Percentiles rank a stretch among this genome's conserved stretches.
These are phyloP conservation scores for Spathaspora hagerdaliae DNA, from an alignment of 805 yeast genomes.

Conservation along the genomic window DNA sequence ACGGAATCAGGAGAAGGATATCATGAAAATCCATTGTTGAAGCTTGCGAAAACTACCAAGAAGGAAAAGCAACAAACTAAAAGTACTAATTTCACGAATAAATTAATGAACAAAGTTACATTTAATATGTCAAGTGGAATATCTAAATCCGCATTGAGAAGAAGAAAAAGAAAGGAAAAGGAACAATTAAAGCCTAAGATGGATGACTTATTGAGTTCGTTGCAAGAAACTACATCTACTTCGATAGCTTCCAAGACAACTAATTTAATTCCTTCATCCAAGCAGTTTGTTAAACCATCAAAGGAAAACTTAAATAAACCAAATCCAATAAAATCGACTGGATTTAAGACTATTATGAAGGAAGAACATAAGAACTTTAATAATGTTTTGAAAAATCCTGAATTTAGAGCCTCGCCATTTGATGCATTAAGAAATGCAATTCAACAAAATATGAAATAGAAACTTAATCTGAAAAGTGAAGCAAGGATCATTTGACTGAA, in stretches of 20 bases:
- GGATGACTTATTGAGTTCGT: conserved; percentile 56
- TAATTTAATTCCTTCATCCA: conserved; percentile 11
- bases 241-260: conserved; percentile 5
- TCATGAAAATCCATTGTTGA: conserved; percentile 48
- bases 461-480: not conserved
- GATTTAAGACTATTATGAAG: conserved; percentile 46
- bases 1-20: conserved; percentile 10
- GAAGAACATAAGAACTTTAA: conserved; percentile 59
- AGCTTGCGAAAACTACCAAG: conserved; percentile 49
- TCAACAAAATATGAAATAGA: conserved; percentile 16
- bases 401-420: conserved; percentile 60
- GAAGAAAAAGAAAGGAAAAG: conserved; percentile 56
- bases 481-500: no score
- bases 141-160: conserved; percentile 62
- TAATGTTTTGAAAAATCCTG: conserved; percentile 49
- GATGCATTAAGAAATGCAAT: conserved; percentile 59
- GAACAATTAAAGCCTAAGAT: conserved; percentile 66
- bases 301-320: conserved; percentile 41
- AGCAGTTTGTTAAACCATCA: conserved; percentile 17
- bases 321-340: conserved; percentile 41
- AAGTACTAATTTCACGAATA: conserved; percentile 32
- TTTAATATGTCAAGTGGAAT: conserved; percentile 42
- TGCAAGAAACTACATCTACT: conserved; percentile 18
- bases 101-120: conserved; percentile 22
- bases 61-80: conserved; percentile 46